Percentiles rank a stretch among this genome's conserved stretches.
These are phyloP conservation scores for Phaeosphaeriaceae sp. DNA, from an alignment of 2,329 filamentous ascomycete species.

Conservation along the genomic window DNA sequence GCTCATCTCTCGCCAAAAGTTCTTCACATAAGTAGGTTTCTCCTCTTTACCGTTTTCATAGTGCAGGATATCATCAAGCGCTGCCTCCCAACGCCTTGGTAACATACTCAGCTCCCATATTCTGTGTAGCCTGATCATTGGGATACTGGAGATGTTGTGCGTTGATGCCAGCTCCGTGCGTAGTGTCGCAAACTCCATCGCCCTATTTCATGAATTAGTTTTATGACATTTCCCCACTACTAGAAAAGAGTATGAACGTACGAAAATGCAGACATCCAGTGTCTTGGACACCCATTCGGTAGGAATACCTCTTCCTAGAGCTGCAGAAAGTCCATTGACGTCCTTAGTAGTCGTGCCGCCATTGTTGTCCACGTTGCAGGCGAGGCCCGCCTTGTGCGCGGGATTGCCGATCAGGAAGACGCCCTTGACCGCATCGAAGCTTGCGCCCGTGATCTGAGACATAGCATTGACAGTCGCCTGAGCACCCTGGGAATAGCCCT, in stretches of 20 bases:
- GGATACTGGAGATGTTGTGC: slow-evolving; percentile 39
- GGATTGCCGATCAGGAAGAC: slow-evolving; percentile 48
- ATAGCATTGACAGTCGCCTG: slow-evolving; percentile 46
- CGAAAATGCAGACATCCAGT: slow-evolving; percentile 45
- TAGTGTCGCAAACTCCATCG: slow-evolving; percentile 48
- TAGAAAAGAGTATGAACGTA: slow-evolving; percentile 17
- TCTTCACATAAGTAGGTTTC: not conserved
- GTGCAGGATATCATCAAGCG: not conserved
- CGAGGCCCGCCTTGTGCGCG: slow-evolving; percentile 38
- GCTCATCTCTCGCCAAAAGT: too few species aligned
- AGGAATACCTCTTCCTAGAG: slow-evolving; percentile 22
- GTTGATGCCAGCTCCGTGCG: slow-evolving; percentile 41
- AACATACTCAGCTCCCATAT: slow-evolving; percentile 23
- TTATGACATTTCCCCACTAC: not conserved
- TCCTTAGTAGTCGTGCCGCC: slow-evolving; percentile 42
- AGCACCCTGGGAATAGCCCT: slow-evolving; percentile 49
- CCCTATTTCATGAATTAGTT: slow-evolving; percentile 21
- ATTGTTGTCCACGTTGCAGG: slow-evolving; percentile 46
- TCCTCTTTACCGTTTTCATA: not conserved
- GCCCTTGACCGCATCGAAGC: slow-evolving; percentile 45
- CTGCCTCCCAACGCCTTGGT: not conserved
- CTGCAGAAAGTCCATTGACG: slow-evolving; percentile 32
- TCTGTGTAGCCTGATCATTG: slow-evolving; percentile 33
- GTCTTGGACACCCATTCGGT: slow-evolving; percentile 45
- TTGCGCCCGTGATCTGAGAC: slow-evolving; percentile 37